Base-by-base conservation (phyloP, 176 grass and related monocot species). In the Zizania latifolia region DNA sequence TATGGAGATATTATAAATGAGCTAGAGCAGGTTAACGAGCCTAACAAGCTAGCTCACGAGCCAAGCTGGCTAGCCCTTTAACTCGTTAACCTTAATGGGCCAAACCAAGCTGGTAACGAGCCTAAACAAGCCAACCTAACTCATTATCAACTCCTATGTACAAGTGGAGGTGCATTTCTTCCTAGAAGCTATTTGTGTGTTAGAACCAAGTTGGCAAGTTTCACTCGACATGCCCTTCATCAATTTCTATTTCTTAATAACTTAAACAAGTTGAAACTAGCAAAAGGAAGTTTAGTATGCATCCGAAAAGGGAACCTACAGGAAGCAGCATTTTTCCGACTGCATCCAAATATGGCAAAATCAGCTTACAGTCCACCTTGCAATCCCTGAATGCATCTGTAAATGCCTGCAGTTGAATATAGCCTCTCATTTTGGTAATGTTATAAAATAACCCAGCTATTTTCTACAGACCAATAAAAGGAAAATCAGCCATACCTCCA, bases 341-440 rank as follows among this genome's bases (percentile, higher is more conserved):
- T 30, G 68, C 84, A 67, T 77, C 79, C 68, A 93, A 80, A 80
- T 86, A 93, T 72, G 78, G 81, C 51, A 88, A 63, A 3, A 90
- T 85, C 50, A 93, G 74, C 85, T 87, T 93, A 53, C 70, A 76
- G 58, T 93, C 91, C 78, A 88, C 87, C 28, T 81, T 90, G 85
- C 78, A 93, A 75, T 77, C 81, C 77, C 72, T 68, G 71, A 88
- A 93, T 73, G 82, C 78, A 39, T 78, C 61, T 30, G 91, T 93
- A 83, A 93, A 93, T 72, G 78, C 81, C 91, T 93, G 91, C 82
- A 85, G 56, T 82, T 43, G 29, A 74, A 76, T 28, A 77, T 61
- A 82, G 23, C 46, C 17, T 82, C 67, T 75, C 22, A 46, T 51
- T 82, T 82, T 44, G n/a, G 29, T 45, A 77, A 75, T 62, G n/a